Conservation (phyloP, 306 rosid genomes). For the Inga laurina region DNA sequence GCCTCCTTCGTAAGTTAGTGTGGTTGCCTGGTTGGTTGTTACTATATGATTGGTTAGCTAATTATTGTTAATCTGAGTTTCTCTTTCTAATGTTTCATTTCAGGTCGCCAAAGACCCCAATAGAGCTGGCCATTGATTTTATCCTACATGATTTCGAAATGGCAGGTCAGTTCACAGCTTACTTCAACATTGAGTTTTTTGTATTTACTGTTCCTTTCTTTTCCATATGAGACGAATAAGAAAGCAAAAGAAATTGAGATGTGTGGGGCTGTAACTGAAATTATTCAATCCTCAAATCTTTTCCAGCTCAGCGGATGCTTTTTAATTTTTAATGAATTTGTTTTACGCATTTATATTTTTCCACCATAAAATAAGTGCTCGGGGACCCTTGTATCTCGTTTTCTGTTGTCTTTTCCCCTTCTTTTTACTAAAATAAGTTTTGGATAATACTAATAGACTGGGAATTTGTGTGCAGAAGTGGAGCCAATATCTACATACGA, state of each 20-base stretch:
- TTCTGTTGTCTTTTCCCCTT: not conserved
- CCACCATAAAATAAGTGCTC: not conserved
- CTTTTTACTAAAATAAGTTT: conserved; percentile 7
- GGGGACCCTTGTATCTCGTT: not conserved
- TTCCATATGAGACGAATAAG: conserved; percentile 3
- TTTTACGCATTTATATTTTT: not conserved
- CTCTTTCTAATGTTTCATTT: conserved; percentile 10
- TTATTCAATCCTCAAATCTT: not conserved
- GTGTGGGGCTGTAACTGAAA: not conserved
- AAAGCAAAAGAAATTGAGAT: not conserved
- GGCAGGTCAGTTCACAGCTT: conserved; percentile 67
- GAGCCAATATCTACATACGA: conserved; percentile 69
- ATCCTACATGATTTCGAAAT: conserved; percentile 94
- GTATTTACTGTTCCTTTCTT: conserved; percentile 16
- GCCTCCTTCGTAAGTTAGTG: conserved; percentile 53
- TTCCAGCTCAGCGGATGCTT: conserved; percentile 22
- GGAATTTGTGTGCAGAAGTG: conserved; percentile 60
- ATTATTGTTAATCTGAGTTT: conserved; percentile 10
- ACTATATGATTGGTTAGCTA: not conserved
- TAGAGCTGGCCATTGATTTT: conserved; percentile 89
- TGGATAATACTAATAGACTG: conserved; percentile 5
- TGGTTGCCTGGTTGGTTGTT: not conserved
- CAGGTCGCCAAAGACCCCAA: conserved; percentile 71
- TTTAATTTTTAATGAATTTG: not conserved
- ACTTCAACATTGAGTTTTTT: conserved; percentile 1